Conservation (phyloP, 2,329 filamentous ascomycete genomes). For the Scytalidium sp. region DNA sequence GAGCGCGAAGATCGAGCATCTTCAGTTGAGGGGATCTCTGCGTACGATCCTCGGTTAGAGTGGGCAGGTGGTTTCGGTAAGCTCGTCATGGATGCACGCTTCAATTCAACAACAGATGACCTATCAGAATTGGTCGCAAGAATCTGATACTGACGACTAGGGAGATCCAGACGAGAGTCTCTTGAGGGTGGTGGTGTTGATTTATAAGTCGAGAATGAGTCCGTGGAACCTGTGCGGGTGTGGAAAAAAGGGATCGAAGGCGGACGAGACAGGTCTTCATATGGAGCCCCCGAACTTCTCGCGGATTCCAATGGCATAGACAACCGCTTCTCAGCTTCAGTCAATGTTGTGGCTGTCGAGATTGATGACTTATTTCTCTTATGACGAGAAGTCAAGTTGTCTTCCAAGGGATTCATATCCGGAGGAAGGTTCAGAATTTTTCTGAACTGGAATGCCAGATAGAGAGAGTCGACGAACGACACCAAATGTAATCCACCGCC, state of each 20-base stretch:
- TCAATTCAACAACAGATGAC: slow-evolving; percentile 42
- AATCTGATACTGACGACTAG: slow-evolving; percentile 54
- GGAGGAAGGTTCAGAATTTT: slow-evolving; percentile 81
- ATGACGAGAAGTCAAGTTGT: slow-evolving; percentile 78
- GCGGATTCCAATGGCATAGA: slow-evolving; percentile 42
- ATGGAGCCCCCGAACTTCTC: slow-evolving; percentile 40
- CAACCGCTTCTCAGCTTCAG: slow-evolving; percentile 58
- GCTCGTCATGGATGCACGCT: slow-evolving; percentile 38
- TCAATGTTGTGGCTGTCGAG: slow-evolving; percentile 19
- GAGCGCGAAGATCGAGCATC: slow-evolving; percentile 13
- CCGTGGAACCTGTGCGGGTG: slow-evolving; percentile 64
- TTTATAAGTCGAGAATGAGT: slow-evolving; percentile 50
- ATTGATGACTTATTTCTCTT: slow-evolving; percentile 65
- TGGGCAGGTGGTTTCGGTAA: slow-evolving; percentile 7
- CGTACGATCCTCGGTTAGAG: slow-evolving; percentile 42
- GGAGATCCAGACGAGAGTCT: slow-evolving; percentile 53
- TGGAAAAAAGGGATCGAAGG: slow-evolving; percentile 75
- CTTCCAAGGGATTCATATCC: slow-evolving; percentile 92
- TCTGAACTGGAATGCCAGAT: slow-evolving; percentile 74
- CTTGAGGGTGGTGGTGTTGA: slow-evolving; percentile 47
- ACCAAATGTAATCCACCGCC: slow-evolving; percentile 67
- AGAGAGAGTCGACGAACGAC: slow-evolving; percentile 69
- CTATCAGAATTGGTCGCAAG: slow-evolving; percentile 41
- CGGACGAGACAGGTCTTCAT: slow-evolving; percentile 44
- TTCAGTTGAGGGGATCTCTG: slow-evolving; percentile 45